These are phyloP conservation scores for Chenopodium album DNA, from an alignment of 148 eudicot species.

Conservation along the genomic window DNA sequence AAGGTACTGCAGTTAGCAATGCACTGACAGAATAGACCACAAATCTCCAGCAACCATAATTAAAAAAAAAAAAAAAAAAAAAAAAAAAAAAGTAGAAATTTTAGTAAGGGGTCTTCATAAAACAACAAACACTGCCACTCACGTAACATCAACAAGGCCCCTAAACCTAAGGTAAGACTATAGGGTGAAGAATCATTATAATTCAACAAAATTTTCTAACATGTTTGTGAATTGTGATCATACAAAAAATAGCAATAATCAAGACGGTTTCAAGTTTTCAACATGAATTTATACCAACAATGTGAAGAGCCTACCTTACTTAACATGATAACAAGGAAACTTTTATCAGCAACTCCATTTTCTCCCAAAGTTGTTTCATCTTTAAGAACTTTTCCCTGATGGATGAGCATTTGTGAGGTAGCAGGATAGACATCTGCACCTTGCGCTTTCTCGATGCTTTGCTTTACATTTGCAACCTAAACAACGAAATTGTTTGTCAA, in stretches of 20 bases:
- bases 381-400: slow-evolving; percentile 85
- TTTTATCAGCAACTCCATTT: slow-evolving; percentile 63
- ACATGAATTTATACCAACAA: neutral
- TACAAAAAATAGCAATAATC: neutral
- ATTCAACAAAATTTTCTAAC: neutral
- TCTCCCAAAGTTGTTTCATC: slow-evolving; percentile 67
- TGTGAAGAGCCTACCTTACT: slow-evolving; percentile 44
- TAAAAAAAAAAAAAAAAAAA: neutral
- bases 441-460: slow-evolving; percentile 55
- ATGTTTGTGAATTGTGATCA: neutral
- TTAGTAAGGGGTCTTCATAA: neutral
- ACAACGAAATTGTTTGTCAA: slow-evolving; percentile 20
- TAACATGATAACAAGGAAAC: slow-evolving; percentile 71
- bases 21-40: neutral
- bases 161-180: neutral
- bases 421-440: slow-evolving; percentile 73
- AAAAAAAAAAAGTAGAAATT: neutral
- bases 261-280: neutral
- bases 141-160: neutral
- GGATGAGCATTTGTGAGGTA: slow-evolving; percentile 67
- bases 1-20: neutral
- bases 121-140: neutral
- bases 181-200: no score
- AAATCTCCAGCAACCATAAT: neutral
- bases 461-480: slow-evolving; percentile 75